Percentiles rank a stretch among this genome's conserved stretches.
Evolutionary conservation across 345 rosid genomes (phyloP).

Genomic region (Bruguiera parviflora): DNA sequence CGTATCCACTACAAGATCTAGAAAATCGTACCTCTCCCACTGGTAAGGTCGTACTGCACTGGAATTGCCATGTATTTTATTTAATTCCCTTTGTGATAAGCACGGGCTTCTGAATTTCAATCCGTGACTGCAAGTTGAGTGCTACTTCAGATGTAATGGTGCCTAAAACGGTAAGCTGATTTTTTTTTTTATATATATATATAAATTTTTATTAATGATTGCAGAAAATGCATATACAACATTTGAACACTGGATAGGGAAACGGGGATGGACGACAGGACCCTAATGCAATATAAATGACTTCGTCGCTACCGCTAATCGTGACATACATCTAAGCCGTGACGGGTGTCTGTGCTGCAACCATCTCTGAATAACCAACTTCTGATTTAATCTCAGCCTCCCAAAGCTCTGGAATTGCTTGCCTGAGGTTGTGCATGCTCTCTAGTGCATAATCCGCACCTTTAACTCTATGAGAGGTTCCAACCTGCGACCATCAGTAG

Average conservation of each 20-base stretch:
- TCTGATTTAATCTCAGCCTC: slow-evolving; percentile 52
- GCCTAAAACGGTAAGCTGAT: neutral
- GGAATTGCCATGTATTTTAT: neutral
- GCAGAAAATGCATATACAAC: slow-evolving; percentile 27
- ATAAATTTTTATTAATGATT: slow-evolving; percentile 2
- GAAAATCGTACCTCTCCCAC: neutral
- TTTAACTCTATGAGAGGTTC: slow-evolving; percentile 56
- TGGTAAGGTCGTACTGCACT: neutral
- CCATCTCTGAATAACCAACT: slow-evolving; percentile 43
- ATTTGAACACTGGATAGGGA: slow-evolving; percentile 14
- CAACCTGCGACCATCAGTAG: slow-evolving; percentile 44
- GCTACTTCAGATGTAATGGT: slow-evolving; percentile 18
- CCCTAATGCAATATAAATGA: slow-evolving; percentile 8
- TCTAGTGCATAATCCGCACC: slow-evolving; percentile 73
- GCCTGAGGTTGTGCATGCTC: slow-evolving; percentile 77
- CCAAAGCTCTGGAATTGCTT: slow-evolving; percentile 79
- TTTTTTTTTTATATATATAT: neutral
- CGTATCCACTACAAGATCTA: neutral
- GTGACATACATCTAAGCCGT: slow-evolving; percentile 46
- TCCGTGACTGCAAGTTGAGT: slow-evolving; percentile 19
- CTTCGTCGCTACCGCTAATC: neutral
- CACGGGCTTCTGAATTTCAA: neutral
- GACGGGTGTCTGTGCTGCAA: slow-evolving; percentile 69
- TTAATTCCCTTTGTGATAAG: neutral
- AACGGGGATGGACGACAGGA: slow-evolving; percentile 9